Conservation (phyloP, 78 protist genomes). For the Cyanophora paradoxa region DNA sequence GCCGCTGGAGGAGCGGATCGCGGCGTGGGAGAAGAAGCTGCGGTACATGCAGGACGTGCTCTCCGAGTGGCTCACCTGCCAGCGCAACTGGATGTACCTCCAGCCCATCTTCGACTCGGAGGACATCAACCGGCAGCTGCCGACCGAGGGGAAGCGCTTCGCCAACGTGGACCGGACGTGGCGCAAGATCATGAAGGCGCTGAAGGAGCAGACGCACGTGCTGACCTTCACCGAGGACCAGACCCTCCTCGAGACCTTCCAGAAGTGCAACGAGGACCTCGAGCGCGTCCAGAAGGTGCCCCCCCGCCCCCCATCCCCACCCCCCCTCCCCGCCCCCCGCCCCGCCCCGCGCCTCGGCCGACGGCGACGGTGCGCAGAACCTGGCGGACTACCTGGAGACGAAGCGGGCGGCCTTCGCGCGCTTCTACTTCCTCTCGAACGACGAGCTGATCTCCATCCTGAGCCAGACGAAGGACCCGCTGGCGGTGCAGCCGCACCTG, state of each 20-base stretch:
- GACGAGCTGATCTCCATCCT: slow-evolving; percentile 63
- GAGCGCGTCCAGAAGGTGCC: slow-evolving; percentile 54
- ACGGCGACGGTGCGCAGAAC: too few species aligned
- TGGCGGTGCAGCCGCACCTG: slow-evolving; percentile 45
- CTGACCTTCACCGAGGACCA: slow-evolving; percentile 11
- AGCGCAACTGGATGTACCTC: slow-evolving; percentile 80
- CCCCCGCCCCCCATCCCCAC: too few species aligned
- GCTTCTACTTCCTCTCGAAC: slow-evolving; percentile 66
- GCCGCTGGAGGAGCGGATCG: slow-evolving; percentile 62
- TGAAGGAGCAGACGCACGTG: slow-evolving; percentile 18
- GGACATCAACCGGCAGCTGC: slow-evolving; percentile 81
- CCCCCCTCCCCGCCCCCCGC: too few species aligned
- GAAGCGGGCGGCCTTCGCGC: slow-evolving; percentile 61
- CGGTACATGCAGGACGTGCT: slow-evolving; percentile 37
- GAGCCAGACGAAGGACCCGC: slow-evolving; percentile 44
- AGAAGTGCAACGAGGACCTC: slow-evolving; percentile 17
- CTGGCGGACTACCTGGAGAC: slow-evolving; percentile 61
- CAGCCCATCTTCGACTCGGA: slow-evolving; percentile 82
- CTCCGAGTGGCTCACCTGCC: slow-evolving; percentile 79
- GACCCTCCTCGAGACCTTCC: slow-evolving; percentile 22
- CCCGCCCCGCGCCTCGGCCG: too few species aligned
- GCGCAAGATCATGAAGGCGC: slow-evolving; percentile 35
- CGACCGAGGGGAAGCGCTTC: slow-evolving; percentile 53
- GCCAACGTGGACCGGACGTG: slow-evolving; percentile 43
- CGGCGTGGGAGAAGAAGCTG: slow-evolving; percentile 58